phyloP scores from a whole-genome alignment of 106 monocot species.

The Cymbidium sinense region DNA sequence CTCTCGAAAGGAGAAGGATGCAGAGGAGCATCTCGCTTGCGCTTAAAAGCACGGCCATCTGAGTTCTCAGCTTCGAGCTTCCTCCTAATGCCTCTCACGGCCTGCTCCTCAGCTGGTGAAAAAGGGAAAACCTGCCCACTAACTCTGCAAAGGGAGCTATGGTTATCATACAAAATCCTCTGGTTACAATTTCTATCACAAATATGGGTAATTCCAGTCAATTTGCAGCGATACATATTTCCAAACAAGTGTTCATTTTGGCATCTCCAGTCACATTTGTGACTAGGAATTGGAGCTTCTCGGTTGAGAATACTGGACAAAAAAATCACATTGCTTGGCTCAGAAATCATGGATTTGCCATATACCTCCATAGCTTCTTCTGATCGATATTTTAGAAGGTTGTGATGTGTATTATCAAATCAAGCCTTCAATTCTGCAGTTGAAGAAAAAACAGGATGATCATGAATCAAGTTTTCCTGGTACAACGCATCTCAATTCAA shows the following conservation, averaged over 20 bases:
- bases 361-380: slow-evolving; percentile 41
- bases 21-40: slow-evolving; percentile 64
- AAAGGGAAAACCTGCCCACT: slow-evolving; percentile 92
- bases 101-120: slow-evolving; percentile 69
- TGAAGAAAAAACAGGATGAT: not conserved
- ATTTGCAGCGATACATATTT: slow-evolving; percentile 89
- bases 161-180: slow-evolving; percentile 97
- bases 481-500: not conserved
- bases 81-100: slow-evolving; percentile 89
- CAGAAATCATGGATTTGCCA: slow-evolving; percentile 48
- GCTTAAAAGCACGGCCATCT: slow-evolving; percentile 74
- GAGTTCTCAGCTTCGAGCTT: slow-evolving; percentile 57
- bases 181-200: slow-evolving; percentile 99
- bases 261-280: slow-evolving; percentile 90
- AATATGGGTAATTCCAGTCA: slow-evolving; percentile 86
- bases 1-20: slow-evolving; percentile 95
- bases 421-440: slow-evolving; percentile 21
- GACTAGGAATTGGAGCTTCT: slow-evolving; percentile 54
- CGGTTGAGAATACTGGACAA: slow-evolving; percentile 47
- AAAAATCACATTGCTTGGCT: slow-evolving; percentile 54
- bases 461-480: not conserved
- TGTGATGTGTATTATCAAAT: not conserved
- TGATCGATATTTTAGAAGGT: not conserved
- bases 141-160: slow-evolving; percentile 96
- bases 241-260: slow-evolving; percentile 93